Evolutionary conservation across 2,329 filamentous ascomycete species (phyloP).

Genomic region (Sclerotinia sclerotiorum): DNA sequence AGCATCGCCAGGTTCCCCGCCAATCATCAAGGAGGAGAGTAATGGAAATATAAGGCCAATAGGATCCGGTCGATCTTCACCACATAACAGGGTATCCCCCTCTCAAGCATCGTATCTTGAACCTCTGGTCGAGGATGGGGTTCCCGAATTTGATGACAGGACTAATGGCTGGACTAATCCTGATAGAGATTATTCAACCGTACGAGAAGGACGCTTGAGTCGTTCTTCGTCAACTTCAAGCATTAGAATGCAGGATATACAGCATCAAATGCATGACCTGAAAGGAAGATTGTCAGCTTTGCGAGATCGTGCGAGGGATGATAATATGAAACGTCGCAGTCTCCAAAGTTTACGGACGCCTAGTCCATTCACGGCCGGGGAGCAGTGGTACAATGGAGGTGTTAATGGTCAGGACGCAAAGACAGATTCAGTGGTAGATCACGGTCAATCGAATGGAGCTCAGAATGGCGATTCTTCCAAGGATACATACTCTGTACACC

Average conservation of each 20-base stretch:
- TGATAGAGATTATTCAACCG: constrained; percentile 31
- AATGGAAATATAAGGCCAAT: constrained; percentile 24
- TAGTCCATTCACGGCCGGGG: constrained; percentile 46
- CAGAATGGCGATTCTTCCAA: constrained; percentile 12
- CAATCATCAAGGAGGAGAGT: constrained; percentile 24
- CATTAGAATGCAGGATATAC: constrained; percentile 56
- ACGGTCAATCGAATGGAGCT: constrained; percentile 32
- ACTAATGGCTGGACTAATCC: constrained; percentile 31
- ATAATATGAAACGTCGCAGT: constrained; percentile 61
- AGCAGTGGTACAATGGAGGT: constrained; percentile 40
- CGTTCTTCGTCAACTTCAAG: constrained; percentile 40
- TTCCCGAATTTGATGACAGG: constrained; percentile 32
- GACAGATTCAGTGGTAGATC: constrained; percentile 35
- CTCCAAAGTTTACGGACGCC: constrained; percentile 60
- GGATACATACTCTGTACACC: constrained; percentile 3
- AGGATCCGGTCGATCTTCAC: constrained; percentile 26
- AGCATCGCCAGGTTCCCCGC: constrained; percentile 25
- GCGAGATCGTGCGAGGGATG: constrained; percentile 62
- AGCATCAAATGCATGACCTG: constrained; percentile 66
- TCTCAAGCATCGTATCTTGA: constrained; percentile 45
- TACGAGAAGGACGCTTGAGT: constrained; percentile 31
- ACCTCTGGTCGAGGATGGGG: constrained; percentile 55
- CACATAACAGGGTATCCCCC: constrained; percentile 31
- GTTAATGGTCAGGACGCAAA: constrained; percentile 35
- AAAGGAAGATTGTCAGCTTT: constrained; percentile 67